These are phyloP conservation scores for Daldinia childiae DNA, from an alignment of 495 filamentous ascomycete genomes.

Conservation along the genomic window DNA sequence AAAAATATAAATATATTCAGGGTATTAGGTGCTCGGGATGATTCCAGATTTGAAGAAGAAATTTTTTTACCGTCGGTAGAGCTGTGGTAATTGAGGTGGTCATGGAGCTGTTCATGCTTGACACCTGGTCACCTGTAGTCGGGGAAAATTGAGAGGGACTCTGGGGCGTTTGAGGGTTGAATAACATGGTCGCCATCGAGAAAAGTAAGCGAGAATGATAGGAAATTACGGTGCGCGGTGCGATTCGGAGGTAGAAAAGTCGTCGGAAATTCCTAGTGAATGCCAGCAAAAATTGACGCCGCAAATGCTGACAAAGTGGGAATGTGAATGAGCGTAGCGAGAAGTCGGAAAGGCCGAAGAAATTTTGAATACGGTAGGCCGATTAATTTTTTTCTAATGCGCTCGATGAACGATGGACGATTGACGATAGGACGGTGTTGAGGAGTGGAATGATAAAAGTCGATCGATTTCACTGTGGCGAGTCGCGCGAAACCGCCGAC, in stretches of 20 bases:
- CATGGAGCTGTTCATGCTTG: slow-evolving; percentile 57
- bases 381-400: slow-evolving; percentile 36
- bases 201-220: slow-evolving; percentile 33
- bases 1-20: too few species aligned
- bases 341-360: slow-evolving; percentile 8
- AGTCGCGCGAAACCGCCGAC: slow-evolving; percentile 55
- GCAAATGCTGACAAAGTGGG: slow-evolving; percentile 23
- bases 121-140: slow-evolving; percentile 54
- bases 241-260: slow-evolving; percentile 23
- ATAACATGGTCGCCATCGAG: slow-evolving; percentile 59
- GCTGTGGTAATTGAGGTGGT: slow-evolving; percentile 54
- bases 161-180: slow-evolving; percentile 68
- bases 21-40: not conserved
- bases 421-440: slow-evolving; percentile 24
- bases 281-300: slow-evolving; percentile 20
- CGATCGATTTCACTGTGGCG: slow-evolving; percentile 46
- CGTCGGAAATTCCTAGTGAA: slow-evolving; percentile 7
- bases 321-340: slow-evolving; percentile 17
- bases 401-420: slow-evolving; percentile 40
- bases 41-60: not conserved
- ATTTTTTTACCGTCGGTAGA: slow-evolving; percentile 56
- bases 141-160: slow-evolving; percentile 65
- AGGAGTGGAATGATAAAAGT: slow-evolving; percentile 39
- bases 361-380: slow-evolving; percentile 6
- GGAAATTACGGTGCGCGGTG: slow-evolving; percentile 14